Evolutionary conservation across 495 filamentous ascomycete species (phyloP).

Genomic region (Aspergillus sclerotioniger): DNA sequence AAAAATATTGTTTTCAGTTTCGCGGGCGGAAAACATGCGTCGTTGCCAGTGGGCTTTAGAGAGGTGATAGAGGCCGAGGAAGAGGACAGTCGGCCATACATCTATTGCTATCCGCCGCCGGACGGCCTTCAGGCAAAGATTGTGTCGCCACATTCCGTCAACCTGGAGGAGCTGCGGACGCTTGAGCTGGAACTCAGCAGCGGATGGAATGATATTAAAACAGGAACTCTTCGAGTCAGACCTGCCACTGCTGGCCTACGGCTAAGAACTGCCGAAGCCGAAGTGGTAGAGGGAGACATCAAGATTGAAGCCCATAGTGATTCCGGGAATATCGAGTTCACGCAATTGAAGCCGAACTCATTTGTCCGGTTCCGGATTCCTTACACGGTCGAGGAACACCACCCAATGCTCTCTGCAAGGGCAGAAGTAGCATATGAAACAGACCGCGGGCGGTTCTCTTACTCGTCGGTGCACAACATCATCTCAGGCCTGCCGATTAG

Average conservation of each 20-base stretch:
- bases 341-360: conserved; percentile 46
- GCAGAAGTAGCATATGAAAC: conserved; percentile 79
- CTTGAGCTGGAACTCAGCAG: conserved; percentile 71
- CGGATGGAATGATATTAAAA: conserved; percentile 73
- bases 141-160: conserved; percentile 48
- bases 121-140: conserved; percentile 50
- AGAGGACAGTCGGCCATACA: conserved; percentile 36
- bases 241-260: conserved; percentile 85
- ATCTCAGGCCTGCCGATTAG: conserved; percentile 77
- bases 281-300: conserved; percentile 54
- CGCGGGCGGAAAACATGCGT: conserved; percentile 30
- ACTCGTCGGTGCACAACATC: conserved; percentile 57
- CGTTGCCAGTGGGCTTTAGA: conserved; percentile 39
- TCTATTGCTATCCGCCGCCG: conserved; percentile 51
- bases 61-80: conserved; percentile 41
- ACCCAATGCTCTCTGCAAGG: conserved; percentile 67
- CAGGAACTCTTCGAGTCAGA: conserved; percentile 68
- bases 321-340: conserved; percentile 67
- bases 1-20: conserved; percentile 65
- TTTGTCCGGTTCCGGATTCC: conserved; percentile 66
- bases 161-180: conserved; percentile 72
- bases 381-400: conserved; percentile 79
- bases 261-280: conserved; percentile 70
- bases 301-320: conserved; percentile 55
- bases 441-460: conserved; percentile 67